These are phyloP conservation scores for Dacryopinax spathularia DNA, from an alignment of 768 basidiomycete genomes.

Conservation along the genomic window DNA sequence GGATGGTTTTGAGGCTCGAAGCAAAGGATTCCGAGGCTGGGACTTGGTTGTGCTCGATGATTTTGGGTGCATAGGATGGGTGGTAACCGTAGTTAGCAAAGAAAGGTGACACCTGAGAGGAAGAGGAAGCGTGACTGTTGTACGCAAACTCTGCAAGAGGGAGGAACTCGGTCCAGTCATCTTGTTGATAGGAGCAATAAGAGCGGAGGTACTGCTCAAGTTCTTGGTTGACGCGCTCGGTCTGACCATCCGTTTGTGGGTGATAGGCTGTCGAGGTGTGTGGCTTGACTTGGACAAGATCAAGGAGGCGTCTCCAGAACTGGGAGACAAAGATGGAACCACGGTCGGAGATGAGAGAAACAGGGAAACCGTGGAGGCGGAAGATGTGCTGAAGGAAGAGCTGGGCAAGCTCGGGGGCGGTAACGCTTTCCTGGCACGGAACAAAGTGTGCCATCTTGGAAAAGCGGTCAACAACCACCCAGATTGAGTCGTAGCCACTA, in stretches of 20 bases:
- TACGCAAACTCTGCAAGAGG: slow-evolving; percentile 19
- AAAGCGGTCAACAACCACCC: no score
- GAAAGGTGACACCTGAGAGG: slow-evolving; percentile 16
- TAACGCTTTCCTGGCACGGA: slow-evolving; percentile 7
- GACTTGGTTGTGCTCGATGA: slow-evolving; percentile 14
- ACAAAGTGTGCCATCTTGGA: no score
- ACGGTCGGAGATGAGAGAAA: slow-evolving; percentile 13
- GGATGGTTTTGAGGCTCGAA: slow-evolving; percentile 20
- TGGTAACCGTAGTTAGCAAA: slow-evolving; percentile 10
- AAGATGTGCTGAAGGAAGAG: slow-evolving; percentile 11
- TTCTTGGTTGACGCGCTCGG: slow-evolving; percentile 20
- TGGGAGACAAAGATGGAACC: slow-evolving; percentile 6
- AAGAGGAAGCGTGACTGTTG: slow-evolving; percentile 17
- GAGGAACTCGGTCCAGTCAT: slow-evolving; percentile 18
- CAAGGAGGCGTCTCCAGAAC: background rate
- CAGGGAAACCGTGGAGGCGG: slow-evolving; percentile 13
- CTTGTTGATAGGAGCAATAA: slow-evolving; percentile 16
- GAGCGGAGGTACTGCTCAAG: slow-evolving; percentile 21
- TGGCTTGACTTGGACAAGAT: background rate
- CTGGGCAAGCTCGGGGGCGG: slow-evolving; percentile 6
- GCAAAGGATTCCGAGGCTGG: slow-evolving; percentile 25
- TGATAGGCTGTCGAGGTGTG: slow-evolving; percentile 3
- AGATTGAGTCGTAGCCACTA: slow-evolving; percentile 13
- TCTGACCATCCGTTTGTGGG: no score
- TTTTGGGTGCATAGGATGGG: background rate